A percentile compares a stretch with the other conserved stretches of the same genome.
phyloP scores from a whole-genome alignment of 176 grass and related monocot genomes.

The Lolium rigidum region DNA sequence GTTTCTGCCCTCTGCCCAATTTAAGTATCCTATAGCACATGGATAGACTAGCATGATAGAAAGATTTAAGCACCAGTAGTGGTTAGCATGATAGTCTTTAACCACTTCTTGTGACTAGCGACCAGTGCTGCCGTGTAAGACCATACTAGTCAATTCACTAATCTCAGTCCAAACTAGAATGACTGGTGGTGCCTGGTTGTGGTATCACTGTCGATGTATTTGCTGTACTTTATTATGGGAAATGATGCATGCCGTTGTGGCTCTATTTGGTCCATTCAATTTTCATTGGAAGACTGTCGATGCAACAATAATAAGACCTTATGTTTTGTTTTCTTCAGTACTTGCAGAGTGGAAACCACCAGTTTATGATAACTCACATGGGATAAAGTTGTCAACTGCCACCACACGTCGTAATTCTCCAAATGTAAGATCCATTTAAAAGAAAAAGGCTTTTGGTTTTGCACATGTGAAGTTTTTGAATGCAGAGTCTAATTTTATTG shows the following conservation, averaged over 20 bases:
- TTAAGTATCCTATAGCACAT: not conserved
- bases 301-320: conserved; percentile 34
- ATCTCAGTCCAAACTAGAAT: not conserved
- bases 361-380: conserved; percentile 95
- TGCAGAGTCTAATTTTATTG: not conserved
- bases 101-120: too few species aligned
- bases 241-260: not conserved
- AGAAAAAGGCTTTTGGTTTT: not conserved
- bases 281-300: not conserved
- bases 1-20: conserved; percentile 26
- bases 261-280: conserved; percentile 13
- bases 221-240: not conserved
- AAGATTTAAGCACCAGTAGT: conserved; percentile 16
- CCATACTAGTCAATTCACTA: conserved; percentile 12
- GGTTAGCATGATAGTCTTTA: too few species aligned
- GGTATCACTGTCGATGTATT: conserved; percentile 14
- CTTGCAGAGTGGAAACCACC: conserved; percentile 99
- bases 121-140: too few species aligned
- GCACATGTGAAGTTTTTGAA: not conserved
- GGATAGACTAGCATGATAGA: not conserved
- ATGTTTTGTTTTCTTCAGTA: conserved; percentile 52
- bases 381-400: conserved; percentile 89
- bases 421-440: conserved; percentile 63
- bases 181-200: not conserved
- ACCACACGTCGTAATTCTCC: conserved; percentile 98